Base-by-base conservation (phyloP, 164 flowering plant genomes). In the Umbellularia californica region DNA sequence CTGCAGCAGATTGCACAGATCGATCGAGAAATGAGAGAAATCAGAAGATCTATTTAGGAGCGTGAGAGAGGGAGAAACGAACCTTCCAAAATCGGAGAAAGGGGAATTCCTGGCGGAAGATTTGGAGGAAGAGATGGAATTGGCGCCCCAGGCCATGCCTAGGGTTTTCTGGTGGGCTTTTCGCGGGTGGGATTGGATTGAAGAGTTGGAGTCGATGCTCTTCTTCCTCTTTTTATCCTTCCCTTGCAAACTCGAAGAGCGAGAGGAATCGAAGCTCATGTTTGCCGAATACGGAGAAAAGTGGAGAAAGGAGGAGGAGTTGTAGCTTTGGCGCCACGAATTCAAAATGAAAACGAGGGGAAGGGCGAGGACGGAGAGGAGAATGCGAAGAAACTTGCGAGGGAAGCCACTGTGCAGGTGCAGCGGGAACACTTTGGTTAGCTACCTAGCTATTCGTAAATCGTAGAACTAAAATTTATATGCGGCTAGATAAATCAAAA, bases 101-200 rank as follows among this genome's bases (percentile, higher is more conserved):
- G 93, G 90, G 47, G 96, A 80, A 24, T 60, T 80, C 33, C 89
- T 81, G 78, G 87, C 84, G 65, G 90, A 77, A 25, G 91, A 90
- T 75, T 87, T 90, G 62, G 91, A 87, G 33, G 97, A 81, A 41
- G 97, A 84, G 68, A 65, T 82, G 62, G 97, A 92, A 82, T 86
- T 89, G 68, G 97, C 77, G 47, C 99, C 98, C 97, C 97, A 95
- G 47, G 95, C 89, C 84, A 84, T 75, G 55, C 97, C 98, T 71
- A 92, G 92, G 88, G 97, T 89, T 89, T 92, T 94, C 89, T 91
- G 92, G 62, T 84, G 82, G 58, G 69, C 20, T 58, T 79, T 70
- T 70, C 75, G 41, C 47, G 58, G 9, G 20, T 33, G 19, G 64
- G 82, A 74, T 20, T 75, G 72, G 30, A 79, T 81, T 25, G 87